Base-by-base conservation (phyloP, 768 basidiomycete genomes). In the Boletus bicolor region DNA sequence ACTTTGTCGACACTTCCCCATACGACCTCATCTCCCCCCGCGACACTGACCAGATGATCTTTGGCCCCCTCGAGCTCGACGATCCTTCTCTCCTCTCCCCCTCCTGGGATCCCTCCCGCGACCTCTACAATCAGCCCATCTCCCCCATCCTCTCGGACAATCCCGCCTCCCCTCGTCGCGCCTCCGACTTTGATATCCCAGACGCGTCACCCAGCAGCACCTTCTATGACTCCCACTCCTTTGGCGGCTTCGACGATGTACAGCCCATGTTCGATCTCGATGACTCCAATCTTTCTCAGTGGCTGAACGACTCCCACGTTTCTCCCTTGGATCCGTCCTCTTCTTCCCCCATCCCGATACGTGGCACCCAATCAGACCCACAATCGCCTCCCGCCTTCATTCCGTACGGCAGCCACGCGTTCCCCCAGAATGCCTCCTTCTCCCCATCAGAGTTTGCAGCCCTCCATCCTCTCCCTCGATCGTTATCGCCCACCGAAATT, bases 301-400 rank as follows among this genome's bases (percentile, higher is more conserved):
- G 87, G 87, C 76, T 89, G 50, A 78, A 80, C 64, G 87, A 89
- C 69, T 71, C 82, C 48, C 82, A 84, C 48, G 54, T 69, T 28
- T 63, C 70, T 28, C 41, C 73, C 30, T 57, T 69, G 28, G 70
- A 71, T 39, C 61, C 66, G 0, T 68, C 74, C 55, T 64, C 79
- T 8, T 79, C 84, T 3, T 82, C 84, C 0, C 86, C 88, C 26
- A 85, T 87, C 62, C 79, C 84, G 59, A 86, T 85, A 50, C 83
- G 82, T 34, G 58, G 57, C n/a, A 75, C 79, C 5, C 72, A 76
- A 11, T 65, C 74, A 34, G 75, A 73, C 67, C 66, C 73, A 17
- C 73, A 76, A 54, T 70, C 73, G 8, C 75, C 79, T 7, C 70
- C 78, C n/a, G 68, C 79, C 5, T 82, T 83, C 67, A 56, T 80